These are phyloP conservation scores for Penicillium diatomitis DNA, from an alignment of 495 filamentous ascomycete species.

Conservation along the genomic window DNA sequence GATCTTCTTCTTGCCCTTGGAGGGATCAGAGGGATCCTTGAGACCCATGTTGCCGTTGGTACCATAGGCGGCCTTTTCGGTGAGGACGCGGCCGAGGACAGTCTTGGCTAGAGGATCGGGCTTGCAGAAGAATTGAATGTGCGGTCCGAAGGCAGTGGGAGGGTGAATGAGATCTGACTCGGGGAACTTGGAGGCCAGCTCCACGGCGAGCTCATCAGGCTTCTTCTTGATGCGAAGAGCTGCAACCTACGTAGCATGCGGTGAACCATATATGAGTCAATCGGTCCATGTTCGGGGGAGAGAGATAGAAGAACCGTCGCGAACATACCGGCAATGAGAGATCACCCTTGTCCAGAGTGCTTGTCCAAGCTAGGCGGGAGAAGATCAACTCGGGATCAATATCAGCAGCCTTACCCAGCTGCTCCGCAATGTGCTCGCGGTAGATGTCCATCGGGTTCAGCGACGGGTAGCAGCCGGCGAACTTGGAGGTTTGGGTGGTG, in stretches of 20 bases:
- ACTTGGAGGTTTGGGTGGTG: constrained; percentile 29
- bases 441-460: constrained; percentile 84
- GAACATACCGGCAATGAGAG: constrained; percentile 58
- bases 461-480: constrained; percentile 47
- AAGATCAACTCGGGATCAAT: constrained; percentile 72
- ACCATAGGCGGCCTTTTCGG: constrained; percentile 54
- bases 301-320: neutral
- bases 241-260: constrained; percentile 38
- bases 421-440: constrained; percentile 68
- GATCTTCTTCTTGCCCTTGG: constrained; percentile 60
- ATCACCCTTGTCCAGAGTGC: constrained; percentile 82
- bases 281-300: neutral
- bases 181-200: constrained; percentile 71
- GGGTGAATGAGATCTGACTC: constrained; percentile 66
- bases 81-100: constrained; percentile 55
- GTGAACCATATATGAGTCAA: neutral
- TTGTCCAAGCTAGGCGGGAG: constrained; percentile 69
- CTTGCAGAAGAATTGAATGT: constrained; percentile 78
- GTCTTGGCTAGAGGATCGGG: constrained; percentile 45
- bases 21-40: constrained; percentile 57
- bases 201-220: constrained; percentile 57
- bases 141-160: constrained; percentile 52
- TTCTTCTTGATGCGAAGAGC: constrained; percentile 77
- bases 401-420: constrained; percentile 61
- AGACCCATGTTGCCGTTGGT: constrained; percentile 56